Base-by-base conservation (phyloP, 176 grass and related monocot species). In the Eremochloa ophiuroides region DNA sequence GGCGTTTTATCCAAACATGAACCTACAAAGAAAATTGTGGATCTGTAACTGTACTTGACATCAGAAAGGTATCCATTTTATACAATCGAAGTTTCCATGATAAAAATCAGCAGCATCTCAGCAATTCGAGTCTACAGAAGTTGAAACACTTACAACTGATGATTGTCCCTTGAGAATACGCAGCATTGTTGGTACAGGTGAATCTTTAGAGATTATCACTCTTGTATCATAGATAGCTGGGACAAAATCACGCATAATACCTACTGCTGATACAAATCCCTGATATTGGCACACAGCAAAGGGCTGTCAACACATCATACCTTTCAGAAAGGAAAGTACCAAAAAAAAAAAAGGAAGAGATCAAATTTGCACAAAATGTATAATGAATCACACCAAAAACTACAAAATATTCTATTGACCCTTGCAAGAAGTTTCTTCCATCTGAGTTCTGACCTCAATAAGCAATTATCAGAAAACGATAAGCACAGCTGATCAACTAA, bases 191-290 rank as follows among this genome's bases (percentile, higher is more conserved):
- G 96, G 96, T 80, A 85, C 67, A 73, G 93, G 96, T 81, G 94
- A 88, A 87, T 95, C 73, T 85, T 91, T 73, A 33, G 96, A 93
- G 88, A 99, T 95, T 82, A 88, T 86, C 41, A 99, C 96, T 73
- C 93, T 99, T 61, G 88, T 86, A 62, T 95, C 93, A 41, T 93
- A 93, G 51, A 95, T 88, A 84, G 96, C 93, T 67, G 96, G 96
- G 41, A 95, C 96, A 84, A 93, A 99, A 87, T 89, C 66, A 14
- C 82, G 86, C 96, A 95, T 99, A 43, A 84, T 90, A 82, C 72
- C 90, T 77, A 99, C 90, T 66, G 96, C 89, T 40, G 93, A 90
- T 53, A 99, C 96, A 83, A 98, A 98, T 62, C 96, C 96, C 96
- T 98, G 81, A 27, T 70, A 88, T 41, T 83, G 18, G 15, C 15